A percentile compares a stretch with the other conserved stretches of the same genome.
Evolutionary conservation across 352 stramenopile species (phyloP).

Genomic region (Phytophthora quininea): DNA sequence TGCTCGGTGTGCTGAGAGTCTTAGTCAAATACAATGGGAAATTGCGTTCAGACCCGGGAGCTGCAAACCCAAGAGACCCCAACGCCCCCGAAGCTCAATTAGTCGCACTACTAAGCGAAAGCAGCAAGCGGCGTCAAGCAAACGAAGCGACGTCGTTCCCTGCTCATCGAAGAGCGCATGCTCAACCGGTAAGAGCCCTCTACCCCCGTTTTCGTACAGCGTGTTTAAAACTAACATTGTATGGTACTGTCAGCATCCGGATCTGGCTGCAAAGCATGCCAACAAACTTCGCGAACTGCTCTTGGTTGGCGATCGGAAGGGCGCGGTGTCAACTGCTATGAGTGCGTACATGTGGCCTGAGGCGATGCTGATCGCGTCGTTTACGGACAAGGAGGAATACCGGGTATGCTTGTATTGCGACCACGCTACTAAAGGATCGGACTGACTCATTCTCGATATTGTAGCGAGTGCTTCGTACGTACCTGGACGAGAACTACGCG

Average conservation of each 20-base stretch:
- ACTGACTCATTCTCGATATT: conserved; percentile 7
- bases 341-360: conserved; percentile 86
- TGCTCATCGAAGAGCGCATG: conserved; percentile 46
- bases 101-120: conserved; percentile 71
- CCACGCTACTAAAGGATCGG: neutral
- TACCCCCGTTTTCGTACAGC: neutral
- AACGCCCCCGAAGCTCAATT: conserved; percentile 72
- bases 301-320: conserved; percentile 77
- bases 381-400: conserved; percentile 88
- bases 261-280: conserved; percentile 53
- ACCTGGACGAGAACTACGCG: conserved; percentile 81
- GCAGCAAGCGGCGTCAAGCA: conserved; percentile 62
- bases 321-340: conserved; percentile 78
- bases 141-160: conserved; percentile 56
- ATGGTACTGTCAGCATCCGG: conserved; percentile 46
- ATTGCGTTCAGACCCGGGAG: conserved; percentile 54
- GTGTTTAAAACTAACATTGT: conserved; percentile 12
- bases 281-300: conserved; percentile 73
- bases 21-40: conserved; percentile 85
- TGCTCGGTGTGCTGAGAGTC: conserved; percentile 71
- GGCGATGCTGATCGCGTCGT: conserved; percentile 87
- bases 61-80: conserved; percentile 51
- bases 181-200: conserved; percentile 35
- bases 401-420: conserved; percentile 39
- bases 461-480: conserved; percentile 72